Conservation (phyloP, 495 filamentous ascomycete genomes). For the Bacidia rubella region DNA sequence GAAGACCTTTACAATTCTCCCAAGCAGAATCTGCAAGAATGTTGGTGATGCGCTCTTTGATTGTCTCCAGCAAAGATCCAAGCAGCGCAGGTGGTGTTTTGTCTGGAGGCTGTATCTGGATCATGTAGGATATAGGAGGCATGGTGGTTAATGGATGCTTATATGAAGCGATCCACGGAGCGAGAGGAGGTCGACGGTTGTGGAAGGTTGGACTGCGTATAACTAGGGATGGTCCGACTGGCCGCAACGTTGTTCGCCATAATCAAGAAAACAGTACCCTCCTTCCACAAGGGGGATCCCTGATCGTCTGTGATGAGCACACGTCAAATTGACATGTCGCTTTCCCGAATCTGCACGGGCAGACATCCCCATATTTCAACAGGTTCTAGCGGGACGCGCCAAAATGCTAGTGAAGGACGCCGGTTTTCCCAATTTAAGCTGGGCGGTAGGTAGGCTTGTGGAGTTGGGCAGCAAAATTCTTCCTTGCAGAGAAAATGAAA, state of each 20-base stretch:
- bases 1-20: not conserved
- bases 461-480: too few species aligned
- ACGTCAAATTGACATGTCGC: not conserved
- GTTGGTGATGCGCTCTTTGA: not conserved
- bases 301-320: not conserved
- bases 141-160: not conserved
- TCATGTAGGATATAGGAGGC: not conserved
- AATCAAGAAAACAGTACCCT: too few species aligned
- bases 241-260: too few species aligned
- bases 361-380: too few species aligned
- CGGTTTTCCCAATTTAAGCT: too few species aligned
- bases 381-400: too few species aligned
- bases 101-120: not conserved
- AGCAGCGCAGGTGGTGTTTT: not conserved
- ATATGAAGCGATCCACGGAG: not conserved
- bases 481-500: not conserved
- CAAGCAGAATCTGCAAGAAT: not conserved
- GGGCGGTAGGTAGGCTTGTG: too few species aligned
- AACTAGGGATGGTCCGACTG: too few species aligned
- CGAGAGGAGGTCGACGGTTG: not conserved
- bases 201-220: not conserved
- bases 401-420: too few species aligned
- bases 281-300: not conserved
- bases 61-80: not conserved
- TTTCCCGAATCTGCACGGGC: not conserved